Base-by-base conservation (phyloP, 2,329 filamentous ascomycete species). In the Arthrinium puccinioides region DNA sequence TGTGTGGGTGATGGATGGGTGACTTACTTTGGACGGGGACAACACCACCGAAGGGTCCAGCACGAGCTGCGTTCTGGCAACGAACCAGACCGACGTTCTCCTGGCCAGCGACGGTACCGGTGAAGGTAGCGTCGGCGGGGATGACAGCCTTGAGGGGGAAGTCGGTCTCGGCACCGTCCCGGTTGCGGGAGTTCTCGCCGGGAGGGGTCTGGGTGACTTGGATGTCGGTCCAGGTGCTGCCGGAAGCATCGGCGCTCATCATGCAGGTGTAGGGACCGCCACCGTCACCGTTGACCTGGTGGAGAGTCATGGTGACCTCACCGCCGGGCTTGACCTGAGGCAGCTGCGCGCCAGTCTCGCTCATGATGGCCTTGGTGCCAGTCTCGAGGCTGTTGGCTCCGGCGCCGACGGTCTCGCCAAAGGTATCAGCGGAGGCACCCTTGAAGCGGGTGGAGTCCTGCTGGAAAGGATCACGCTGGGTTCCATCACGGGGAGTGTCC, bases 221-320 rank as follows among this genome's bases (percentile, higher is more conserved):
- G 53, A 77, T 72, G 42, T 69, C 57, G 16, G 59, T 54, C 69
- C 74, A 80, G 45, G 62, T 54, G 32, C 62, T 52, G 18, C 68
- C 77, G 5, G 76, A 78, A 39, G 64, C 79, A 40, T 77, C 76
- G 38, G 64, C 57, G 50, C 80, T 79, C 53, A 82, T 77, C 67
- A 76, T 76, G 62, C 77, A 81, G 6, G 63, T 71, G 59, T 79
- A 82, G 2, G 78, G 77, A 14, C 79, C 79, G 41, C 74, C 79
- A 40, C 79, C 79, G 46, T 84, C 79, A 25, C 66, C 66, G 59
- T 82, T 83, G 55, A 83, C 76, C 55, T 82, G 78, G 60, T 82
- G 79, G 9, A 82, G 63, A 2, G 76, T 82, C 67, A 83, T 81
- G 47, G 61, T 61, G 42, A 83, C 48, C 38, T 66, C 48, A 39